Conservation (phyloP, 2,329 filamentous ascomycete genomes). For the Penicillium sp. region DNA sequence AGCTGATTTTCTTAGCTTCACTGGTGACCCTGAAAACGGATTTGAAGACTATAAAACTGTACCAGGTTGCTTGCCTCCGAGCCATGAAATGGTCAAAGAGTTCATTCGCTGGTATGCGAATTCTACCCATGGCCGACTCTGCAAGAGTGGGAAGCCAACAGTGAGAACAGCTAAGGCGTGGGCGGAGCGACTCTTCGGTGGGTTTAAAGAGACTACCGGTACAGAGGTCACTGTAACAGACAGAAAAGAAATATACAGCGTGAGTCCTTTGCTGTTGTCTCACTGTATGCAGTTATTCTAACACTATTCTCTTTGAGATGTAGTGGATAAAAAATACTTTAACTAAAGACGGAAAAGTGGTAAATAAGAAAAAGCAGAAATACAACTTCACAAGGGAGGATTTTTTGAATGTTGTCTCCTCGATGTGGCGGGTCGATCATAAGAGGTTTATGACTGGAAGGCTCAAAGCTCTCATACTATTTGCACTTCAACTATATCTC, state of each 20-base stretch:
- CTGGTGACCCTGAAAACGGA: background rate
- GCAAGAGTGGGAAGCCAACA: background rate
- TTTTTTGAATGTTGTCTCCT: background rate
- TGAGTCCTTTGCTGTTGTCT: too few relatives aligned
- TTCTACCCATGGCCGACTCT: background rate
- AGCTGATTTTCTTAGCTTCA: background rate
- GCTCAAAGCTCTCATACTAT: constrained; percentile 1
- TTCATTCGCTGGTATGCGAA: constrained; percentile 1
- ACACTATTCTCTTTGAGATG: too few relatives aligned
- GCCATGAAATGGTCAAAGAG: constrained; percentile 1
- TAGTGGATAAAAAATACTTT: too few relatives aligned
- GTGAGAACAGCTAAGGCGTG: background rate
- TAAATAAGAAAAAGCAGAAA: constrained; percentile 2
- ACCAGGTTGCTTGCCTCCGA: background rate
- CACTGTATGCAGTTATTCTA: too few relatives aligned
- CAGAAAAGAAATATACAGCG: background rate
- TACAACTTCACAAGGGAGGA: constrained; percentile 3
- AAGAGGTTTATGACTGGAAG: background rate
- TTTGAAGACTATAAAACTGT: background rate
- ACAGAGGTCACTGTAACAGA: background rate
- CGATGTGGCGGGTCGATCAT: constrained; percentile 1
- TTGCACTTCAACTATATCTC: constrained; percentile 6
- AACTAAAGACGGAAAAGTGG: too few relatives aligned
- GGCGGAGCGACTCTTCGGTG: background rate
- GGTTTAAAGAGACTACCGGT: background rate